phyloP scores from a whole-genome alignment of 2,329 filamentous ascomycete species.

The Colletotrichum falcatum region DNA sequence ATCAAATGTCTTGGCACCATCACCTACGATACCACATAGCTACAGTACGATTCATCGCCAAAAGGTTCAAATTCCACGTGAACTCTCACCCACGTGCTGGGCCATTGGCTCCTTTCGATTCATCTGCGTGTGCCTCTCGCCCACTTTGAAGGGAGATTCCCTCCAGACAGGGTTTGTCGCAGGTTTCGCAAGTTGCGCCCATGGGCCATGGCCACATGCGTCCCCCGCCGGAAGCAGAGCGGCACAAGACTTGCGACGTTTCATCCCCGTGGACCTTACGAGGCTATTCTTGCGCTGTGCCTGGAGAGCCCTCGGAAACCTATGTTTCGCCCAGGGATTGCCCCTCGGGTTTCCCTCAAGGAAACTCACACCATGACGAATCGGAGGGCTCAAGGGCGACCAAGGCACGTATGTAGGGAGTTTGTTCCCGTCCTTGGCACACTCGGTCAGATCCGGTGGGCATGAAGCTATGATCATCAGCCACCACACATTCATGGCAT shows the following conservation, averaged over 20 bases:
- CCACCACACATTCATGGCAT: constrained; percentile 10
- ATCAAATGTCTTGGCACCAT: neutral
- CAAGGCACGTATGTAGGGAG: neutral
- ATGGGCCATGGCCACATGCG: constrained; percentile 17
- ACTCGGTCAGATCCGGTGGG: neutral
- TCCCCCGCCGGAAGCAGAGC: constrained; percentile 33
- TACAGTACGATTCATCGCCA: neutral
- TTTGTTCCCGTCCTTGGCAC: constrained; percentile 19
- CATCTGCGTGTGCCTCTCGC: neutral
- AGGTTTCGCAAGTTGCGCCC: constrained; percentile 19
- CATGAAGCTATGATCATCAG: constrained; percentile 33
- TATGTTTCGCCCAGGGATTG: constrained; percentile 32
- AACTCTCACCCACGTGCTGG: constrained; percentile 18
- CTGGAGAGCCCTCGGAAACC: constrained; percentile 14
- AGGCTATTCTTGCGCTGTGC: constrained; percentile 14
- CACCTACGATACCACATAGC: no score
- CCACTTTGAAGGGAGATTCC: constrained; percentile 11
- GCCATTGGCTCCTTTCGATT: neutral
- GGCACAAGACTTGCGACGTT: constrained; percentile 40
- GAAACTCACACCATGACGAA: neutral
- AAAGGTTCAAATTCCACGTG: neutral
- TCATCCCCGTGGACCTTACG: constrained; percentile 29
- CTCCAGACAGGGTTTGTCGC: constrained; percentile 36
- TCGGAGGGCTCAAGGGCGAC: neutral
- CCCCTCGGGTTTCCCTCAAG: constrained; percentile 1